Conservation (phyloP, 1,139 yeast genomes). For the Magnusiomyces fungicola region DNA sequence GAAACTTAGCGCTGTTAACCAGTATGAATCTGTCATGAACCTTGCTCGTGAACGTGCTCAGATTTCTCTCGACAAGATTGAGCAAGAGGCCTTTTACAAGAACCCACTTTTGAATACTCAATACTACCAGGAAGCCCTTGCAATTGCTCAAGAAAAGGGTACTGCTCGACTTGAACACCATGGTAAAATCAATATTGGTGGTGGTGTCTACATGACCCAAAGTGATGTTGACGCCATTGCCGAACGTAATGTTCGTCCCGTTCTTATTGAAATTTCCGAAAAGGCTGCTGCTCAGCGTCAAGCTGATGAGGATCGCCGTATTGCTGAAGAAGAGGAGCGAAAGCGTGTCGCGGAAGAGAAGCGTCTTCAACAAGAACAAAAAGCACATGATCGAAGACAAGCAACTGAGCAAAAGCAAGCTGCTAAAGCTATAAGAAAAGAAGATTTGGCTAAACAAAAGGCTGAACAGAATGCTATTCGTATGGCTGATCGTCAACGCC, state of each 20-base stretch:
- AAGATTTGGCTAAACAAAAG: conserved; percentile 23
- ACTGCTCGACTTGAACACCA: conserved; percentile 46
- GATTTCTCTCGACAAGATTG: conserved; percentile 32
- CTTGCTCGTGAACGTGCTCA: conserved; percentile 34
- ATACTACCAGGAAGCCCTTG: conserved; percentile 33
- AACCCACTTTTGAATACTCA: conserved; percentile 30
- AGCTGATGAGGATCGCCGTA: conserved; percentile 52
- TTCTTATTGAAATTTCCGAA: conserved; percentile 63
- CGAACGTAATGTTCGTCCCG: conserved; percentile 74
- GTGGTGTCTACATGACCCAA: conserved; percentile 73
- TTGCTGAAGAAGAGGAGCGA: conserved; percentile 43
- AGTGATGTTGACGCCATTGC: conserved; percentile 79
- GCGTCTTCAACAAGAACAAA: conserved; percentile 19
- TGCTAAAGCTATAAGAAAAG: conserved; percentile 23
- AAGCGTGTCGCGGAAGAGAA: conserved; percentile 35
- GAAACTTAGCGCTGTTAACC: conserved; percentile 33
- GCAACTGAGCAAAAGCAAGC: conserved; percentile 26
- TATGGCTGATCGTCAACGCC: conserved; percentile 20
- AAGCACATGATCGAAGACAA: conserved; percentile 23
- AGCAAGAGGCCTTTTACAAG: conserved; percentile 33
- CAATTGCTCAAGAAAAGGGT: conserved; percentile 61
- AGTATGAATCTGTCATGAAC: conserved; percentile 26
- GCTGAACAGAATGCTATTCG: conserved; percentile 12
- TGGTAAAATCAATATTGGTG: conserved; percentile 76
- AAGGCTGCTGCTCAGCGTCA: conserved; percentile 70